Conservation (phyloP, 106 monocot genomes). For the Phalaenopsis aphrodite region DNA sequence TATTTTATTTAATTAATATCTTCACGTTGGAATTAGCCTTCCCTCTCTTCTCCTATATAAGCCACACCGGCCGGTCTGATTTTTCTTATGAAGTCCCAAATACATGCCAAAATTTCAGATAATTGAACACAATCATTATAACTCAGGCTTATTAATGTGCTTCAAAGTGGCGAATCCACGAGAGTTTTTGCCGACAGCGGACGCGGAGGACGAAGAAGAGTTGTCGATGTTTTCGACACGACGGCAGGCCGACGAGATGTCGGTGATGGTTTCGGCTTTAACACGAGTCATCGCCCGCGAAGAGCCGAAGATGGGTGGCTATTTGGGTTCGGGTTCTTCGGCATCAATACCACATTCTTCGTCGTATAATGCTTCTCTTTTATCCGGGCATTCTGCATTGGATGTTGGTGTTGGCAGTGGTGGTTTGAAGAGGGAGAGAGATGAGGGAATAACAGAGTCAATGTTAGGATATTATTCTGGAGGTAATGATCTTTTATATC, state of each 20-base stretch:
- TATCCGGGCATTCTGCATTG: neutral
- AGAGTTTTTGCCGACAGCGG: slow-evolving; percentile 1
- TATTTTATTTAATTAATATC: neutral
- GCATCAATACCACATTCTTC: too few relatives aligned
- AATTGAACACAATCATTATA: neutral
- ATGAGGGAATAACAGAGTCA: neutral
- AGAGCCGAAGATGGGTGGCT: neutral
- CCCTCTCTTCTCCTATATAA: neutral
- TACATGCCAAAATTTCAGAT: neutral
- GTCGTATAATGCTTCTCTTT: neutral
- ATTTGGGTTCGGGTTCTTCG: neutral
- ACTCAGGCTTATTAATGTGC: slow-evolving; percentile 2
- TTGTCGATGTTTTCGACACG: slow-evolving; percentile 1
- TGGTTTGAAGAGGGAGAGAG: slow-evolving; percentile 16
- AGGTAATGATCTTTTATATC: neutral
- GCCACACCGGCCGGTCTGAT: neutral
- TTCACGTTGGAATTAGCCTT: neutral
- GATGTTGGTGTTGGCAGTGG: neutral
- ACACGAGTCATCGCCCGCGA: slow-evolving; percentile 25
- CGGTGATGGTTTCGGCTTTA: slow-evolving; percentile 33
- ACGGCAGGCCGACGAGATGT: slow-evolving; percentile 17
- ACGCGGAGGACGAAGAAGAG: neutral
- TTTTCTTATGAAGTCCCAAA: neutral
- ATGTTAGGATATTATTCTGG: neutral
- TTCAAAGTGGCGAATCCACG: slow-evolving; percentile 10